Percentiles rank a stretch among this genome's conserved stretches.
phyloP scores from a whole-genome alignment of 1,284 basidiomycete species.

The Hemileia vastatrix region DNA sequence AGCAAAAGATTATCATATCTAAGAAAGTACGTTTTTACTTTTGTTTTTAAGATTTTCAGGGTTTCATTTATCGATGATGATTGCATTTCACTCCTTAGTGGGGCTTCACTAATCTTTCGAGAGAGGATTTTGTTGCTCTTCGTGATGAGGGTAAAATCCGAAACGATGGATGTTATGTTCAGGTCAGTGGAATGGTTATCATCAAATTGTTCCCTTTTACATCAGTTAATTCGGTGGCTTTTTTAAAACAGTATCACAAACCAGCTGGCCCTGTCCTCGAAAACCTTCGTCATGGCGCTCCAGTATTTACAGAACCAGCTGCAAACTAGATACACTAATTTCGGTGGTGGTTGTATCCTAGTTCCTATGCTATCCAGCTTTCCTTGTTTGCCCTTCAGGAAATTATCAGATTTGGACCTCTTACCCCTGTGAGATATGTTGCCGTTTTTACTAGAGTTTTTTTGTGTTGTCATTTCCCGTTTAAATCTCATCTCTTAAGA shows the following conservation, averaged over 20 bases:
- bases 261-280: slow-evolving; percentile 11
- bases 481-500: slow-evolving; percentile 16
- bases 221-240: neutral
- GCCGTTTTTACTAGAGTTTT: neutral
- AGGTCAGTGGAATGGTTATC: neutral
- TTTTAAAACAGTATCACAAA: slow-evolving; percentile 12
- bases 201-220: neutral
- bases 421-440: neutral
- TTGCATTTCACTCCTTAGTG: neutral
- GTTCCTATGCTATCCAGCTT: neutral
- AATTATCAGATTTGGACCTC: neutral
- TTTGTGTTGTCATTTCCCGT: neutral
- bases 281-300: slow-evolving; percentile 17
- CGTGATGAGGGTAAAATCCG: slow-evolving; percentile 14
- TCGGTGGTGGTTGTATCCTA: neutral
- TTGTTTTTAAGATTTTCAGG: neutral
- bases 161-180: slow-evolving; percentile 17
- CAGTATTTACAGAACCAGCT: slow-evolving; percentile 2
- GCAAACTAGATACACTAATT: neutral
- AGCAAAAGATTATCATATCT: slow-evolving; percentile 23
- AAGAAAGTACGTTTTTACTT: slow-evolving; percentile 14
- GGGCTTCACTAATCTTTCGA: slow-evolving; percentile 19
- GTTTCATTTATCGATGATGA: neutral
- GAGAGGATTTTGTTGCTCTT: slow-evolving; percentile 13
- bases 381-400: neutral